Evolutionary conservation across 495 filamentous ascomycete species (phyloP).

Genomic region (Penicillium coffeae): DNA sequence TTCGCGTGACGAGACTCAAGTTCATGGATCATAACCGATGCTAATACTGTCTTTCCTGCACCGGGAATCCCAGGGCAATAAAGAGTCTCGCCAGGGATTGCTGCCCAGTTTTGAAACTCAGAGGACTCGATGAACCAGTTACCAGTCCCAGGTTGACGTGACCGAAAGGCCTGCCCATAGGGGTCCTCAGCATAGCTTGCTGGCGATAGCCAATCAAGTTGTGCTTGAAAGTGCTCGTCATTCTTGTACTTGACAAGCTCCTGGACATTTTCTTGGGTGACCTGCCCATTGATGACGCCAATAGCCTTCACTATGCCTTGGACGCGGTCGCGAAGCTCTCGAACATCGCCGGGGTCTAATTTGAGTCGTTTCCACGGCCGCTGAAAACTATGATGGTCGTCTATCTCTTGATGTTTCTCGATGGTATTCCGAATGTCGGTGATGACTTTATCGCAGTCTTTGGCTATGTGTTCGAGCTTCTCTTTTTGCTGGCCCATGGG

Average conservation of each 20-base stretch:
- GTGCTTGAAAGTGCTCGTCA: neutral
- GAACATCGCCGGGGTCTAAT: neutral
- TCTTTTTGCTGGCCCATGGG: neutral
- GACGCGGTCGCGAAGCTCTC: neutral
- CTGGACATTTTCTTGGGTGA: neutral
- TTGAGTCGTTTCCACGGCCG: neutral
- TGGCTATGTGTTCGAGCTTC: neutral
- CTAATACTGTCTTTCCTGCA: neutral
- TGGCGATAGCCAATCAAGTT: neutral
- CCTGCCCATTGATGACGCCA: neutral
- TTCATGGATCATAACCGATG: neutral
- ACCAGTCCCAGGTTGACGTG: neutral
- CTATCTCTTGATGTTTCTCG: neutral
- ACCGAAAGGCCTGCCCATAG: neutral
- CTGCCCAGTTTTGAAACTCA: neutral
- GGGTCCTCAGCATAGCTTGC: neutral
- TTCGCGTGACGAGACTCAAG: neutral
- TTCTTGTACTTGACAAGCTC: neutral
- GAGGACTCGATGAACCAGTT: neutral
- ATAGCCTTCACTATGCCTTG: neutral
- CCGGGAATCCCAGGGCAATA: neutral
- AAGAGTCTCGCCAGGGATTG: neutral
- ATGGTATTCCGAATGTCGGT: neutral
- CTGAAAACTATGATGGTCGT: neutral
- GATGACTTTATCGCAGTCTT: neutral